Percentiles rank a stretch among this genome's conserved stretches.
These are phyloP conservation scores for Fagus sylvatica DNA, from an alignment of 306 rosid genomes.

Conservation along the genomic window DNA sequence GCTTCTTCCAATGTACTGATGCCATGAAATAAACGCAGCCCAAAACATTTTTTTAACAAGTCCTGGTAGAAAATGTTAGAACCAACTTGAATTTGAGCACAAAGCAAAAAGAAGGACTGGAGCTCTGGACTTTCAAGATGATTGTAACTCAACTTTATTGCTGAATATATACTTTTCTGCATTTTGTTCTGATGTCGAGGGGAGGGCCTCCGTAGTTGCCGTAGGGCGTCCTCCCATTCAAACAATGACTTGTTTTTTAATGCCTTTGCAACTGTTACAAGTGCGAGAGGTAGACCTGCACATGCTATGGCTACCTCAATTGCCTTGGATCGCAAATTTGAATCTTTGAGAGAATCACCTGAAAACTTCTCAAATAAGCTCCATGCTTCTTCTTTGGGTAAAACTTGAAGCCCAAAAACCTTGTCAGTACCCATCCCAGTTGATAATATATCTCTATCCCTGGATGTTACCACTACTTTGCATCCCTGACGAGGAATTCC, in stretches of 20 bases:
- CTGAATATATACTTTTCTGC: not conserved
- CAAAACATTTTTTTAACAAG: slow-evolving; percentile 24
- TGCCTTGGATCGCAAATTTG: not conserved
- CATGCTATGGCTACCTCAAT: not conserved
- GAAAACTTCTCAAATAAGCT: not conserved
- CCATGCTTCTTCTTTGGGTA: slow-evolving; percentile 5
- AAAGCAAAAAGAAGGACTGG: slow-evolving; percentile 25
- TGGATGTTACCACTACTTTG: not conserved
- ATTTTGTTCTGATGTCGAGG: not conserved
- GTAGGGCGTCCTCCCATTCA: not conserved
- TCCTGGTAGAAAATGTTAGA: not conserved
- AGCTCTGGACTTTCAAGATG: slow-evolving; percentile 22
- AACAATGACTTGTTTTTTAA: not conserved
- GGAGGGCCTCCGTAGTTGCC: not conserved
- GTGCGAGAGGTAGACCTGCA: slow-evolving; percentile 7
- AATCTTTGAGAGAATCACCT: not conserved
- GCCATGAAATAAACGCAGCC: slow-evolving; percentile 9
- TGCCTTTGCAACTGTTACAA: slow-evolving; percentile 1
- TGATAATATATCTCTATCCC: not conserved
- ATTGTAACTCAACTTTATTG: slow-evolving; percentile 31
- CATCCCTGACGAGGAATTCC: slow-evolving; percentile 5
- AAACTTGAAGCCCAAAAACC: not conserved
- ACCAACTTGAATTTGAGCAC: slow-evolving; percentile 15
- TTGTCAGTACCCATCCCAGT: not conserved
- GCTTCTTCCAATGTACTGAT: not conserved